These are phyloP conservation scores for Phlegmacium glaucopus DNA, from an alignment of 768 basidiomycete species.

Conservation along the genomic window DNA sequence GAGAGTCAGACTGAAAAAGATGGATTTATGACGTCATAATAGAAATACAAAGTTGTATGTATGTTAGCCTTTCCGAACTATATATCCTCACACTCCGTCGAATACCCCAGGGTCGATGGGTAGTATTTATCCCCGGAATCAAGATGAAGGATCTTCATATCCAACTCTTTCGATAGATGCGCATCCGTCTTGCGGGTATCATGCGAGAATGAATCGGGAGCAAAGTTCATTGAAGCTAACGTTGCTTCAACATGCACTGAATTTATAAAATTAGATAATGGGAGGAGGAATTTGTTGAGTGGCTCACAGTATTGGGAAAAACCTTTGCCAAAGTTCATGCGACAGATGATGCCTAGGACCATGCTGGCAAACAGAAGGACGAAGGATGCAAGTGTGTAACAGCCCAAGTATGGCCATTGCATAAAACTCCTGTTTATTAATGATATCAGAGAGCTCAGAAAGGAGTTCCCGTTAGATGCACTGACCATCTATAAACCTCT, in stretches of 20 bases:
- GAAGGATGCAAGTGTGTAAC: conserved; percentile 43
- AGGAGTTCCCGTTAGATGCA: conserved; percentile 4
- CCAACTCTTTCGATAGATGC: no score
- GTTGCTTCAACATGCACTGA: conserved; percentile 37
- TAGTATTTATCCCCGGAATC: no score
- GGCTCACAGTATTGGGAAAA: conserved; percentile 52
- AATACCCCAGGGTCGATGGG: no score
- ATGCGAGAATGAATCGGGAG: conserved; percentile 36
- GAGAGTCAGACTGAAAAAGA: no score
- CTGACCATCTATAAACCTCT: conserved; percentile 38
- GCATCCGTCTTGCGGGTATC: neutral
- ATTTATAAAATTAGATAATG: conserved; percentile 4
- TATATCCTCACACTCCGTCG: no score
- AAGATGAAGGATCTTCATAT: no score
- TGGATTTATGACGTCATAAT: no score
- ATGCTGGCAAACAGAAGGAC: conserved; percentile 38
- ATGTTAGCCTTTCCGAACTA: no score
- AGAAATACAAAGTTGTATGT: no score
- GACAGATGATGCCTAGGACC: conserved; percentile 45
- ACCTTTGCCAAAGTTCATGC: conserved; percentile 52
- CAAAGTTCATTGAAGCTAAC: conserved; percentile 35
- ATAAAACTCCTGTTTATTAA: conserved; percentile 38
- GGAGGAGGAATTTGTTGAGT: neutral
- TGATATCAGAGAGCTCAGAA: conserved; percentile 19
- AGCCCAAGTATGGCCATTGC: conserved; percentile 48